Evolutionary conservation across 306 rosid genomes (phyloP).

Genomic region (cucumber (Cucumis sativus)): DNA sequence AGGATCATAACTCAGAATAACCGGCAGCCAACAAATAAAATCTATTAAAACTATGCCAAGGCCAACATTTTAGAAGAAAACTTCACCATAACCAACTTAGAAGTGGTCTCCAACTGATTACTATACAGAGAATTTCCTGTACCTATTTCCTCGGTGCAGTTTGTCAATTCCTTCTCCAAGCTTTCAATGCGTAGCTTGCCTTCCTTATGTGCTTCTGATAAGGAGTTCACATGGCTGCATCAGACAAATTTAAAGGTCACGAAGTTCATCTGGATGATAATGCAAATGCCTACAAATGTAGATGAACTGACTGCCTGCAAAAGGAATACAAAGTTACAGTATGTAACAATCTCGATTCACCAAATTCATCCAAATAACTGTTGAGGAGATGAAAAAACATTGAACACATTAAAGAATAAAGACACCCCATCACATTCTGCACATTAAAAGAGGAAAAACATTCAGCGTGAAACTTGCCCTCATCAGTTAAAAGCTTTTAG

Average conservation of each 20-base stretch:
- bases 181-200: conserved; percentile 48
- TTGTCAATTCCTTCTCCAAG: conserved; percentile 60
- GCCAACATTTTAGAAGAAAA: background rate
- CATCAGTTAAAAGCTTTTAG: conserved; percentile 39
- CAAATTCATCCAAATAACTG: background rate
- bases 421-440: background rate
- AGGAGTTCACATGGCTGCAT: conserved; percentile 48
- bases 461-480: conserved; percentile 23
- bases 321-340: background rate
- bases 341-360: background rate
- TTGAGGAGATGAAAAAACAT: background rate
- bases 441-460: background rate
- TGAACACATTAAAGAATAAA: background rate
- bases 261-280: background rate
- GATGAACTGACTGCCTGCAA: background rate
- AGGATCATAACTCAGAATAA: too few species aligned
- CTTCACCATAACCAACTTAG: background rate
- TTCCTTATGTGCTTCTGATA: conserved; percentile 34
- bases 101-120: background rate
- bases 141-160: conserved; percentile 92
- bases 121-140: background rate
- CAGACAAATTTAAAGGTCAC: conserved; percentile 12
- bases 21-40: background rate
- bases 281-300: background rate
- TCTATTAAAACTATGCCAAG: background rate